Evolutionary conservation across 805 yeast genomes (phyloP), one percentile per base, ranked within the genome.

Genomic region (Metschnikowia koreensis): DNA sequence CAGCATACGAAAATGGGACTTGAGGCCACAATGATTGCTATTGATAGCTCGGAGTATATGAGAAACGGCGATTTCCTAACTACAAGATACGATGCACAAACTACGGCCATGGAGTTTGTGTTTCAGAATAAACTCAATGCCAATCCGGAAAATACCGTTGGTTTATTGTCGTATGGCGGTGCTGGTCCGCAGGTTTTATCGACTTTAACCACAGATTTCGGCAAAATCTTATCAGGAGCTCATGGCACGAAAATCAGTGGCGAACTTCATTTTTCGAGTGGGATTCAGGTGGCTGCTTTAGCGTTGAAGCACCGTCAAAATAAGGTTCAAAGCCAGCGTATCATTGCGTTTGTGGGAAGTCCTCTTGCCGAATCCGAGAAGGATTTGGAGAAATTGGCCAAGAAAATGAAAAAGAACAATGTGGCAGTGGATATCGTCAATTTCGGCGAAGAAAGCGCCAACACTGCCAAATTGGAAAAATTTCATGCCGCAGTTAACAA

Each of bases 281-380:
- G 96, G 10, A 83, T 94, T 60, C 97, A 92, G 72, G 96, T 94
- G 56, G 98, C 98, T 12, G 78, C 79, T 13, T 69, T 94, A 64
- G 97, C 97, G 16, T 82, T 93, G 65, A 94, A 92, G 67, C 97
- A 93, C 73, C 89, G 99, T 64, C 97, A 91, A 69, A 93, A 94
- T 73, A 91, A 88, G 70, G 86, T 86, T 6, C 98, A 91, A 68
- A 87, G 82, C 59, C 97, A 91, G 72, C 81, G 99, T 59, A 88
- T 94, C 54, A 81, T 94, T 52, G 89, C 83, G 38, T 94, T 94
- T 70, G 90, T 91, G 41, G 97, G 96, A 15, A 81, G 89, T 52
- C 98, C 98, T 31, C 77, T 94, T 44, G 68, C 66, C 29, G 94
- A 88, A 52, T 71, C 76, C 13, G 86, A 82, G 50, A 81, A 81